These are phyloP conservation scores for Cystofilobasidium macerans DNA, from an alignment of 768 basidiomycete species.

Conservation along the genomic window DNA sequence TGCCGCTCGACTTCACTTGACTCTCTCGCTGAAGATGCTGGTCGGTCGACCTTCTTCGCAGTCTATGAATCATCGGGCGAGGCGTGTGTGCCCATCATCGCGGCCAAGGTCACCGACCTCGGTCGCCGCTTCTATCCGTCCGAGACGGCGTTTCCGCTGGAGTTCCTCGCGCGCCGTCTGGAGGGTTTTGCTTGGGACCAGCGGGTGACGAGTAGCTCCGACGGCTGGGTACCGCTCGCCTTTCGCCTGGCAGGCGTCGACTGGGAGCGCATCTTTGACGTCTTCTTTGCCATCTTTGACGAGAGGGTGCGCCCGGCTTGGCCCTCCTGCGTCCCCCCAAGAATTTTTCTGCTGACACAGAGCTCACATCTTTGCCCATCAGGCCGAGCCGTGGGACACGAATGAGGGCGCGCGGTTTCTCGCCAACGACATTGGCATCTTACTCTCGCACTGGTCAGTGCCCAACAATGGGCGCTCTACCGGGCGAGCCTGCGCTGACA, in stretches of 20 bases:
- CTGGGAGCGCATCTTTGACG: conserved; percentile 70
- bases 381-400: conserved; percentile 19
- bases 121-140: conserved; percentile 84
- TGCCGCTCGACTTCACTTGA: not conserved
- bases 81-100: conserved; percentile 37
- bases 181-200: conserved; percentile 55
- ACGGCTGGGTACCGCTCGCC: conserved; percentile 73
- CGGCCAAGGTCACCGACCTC: conserved; percentile 55
- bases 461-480: not conserved
- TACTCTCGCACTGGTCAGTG: conserved; percentile 16
- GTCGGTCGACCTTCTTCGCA: not conserved
- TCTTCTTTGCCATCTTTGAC: conserved; percentile 74
- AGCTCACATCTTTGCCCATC: not conserved
- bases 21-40: not conserved
- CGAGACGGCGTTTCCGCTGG: conserved; percentile 78
- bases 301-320: conserved; percentile 53
- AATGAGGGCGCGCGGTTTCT: conserved; percentile 16
- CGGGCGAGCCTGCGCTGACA: not conserved
- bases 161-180: conserved; percentile 61
- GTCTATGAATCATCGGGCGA: not conserved
- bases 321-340: too few relatives aligned
- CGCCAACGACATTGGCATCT: conserved; percentile 14
- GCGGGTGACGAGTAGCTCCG: conserved; percentile 50
- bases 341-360: not conserved
- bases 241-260: conserved; percentile 73